Percentiles rank a stretch among this genome's conserved stretches.
Conservation (phyloP, 148 eudicot genomes). For the Spergularia marina region DNA sequence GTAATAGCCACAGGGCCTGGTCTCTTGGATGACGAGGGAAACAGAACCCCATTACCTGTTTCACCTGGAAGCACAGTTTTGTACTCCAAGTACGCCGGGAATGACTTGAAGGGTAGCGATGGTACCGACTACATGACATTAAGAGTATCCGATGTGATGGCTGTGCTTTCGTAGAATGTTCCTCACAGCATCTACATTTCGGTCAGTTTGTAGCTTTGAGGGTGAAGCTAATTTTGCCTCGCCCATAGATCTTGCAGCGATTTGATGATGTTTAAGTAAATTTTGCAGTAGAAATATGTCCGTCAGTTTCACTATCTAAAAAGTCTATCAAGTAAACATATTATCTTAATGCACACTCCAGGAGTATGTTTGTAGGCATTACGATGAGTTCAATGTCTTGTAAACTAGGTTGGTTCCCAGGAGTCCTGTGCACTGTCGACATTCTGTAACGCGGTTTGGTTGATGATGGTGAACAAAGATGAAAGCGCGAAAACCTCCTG, state of each 20-base stretch:
- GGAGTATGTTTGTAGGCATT: too few species aligned
- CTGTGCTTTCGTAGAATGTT: slow-evolving; percentile 61
- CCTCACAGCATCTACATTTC: not conserved
- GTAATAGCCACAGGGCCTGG: slow-evolving; percentile 85
- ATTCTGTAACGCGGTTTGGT: too few species aligned
- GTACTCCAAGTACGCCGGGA: slow-evolving; percentile 79
- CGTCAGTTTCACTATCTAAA: too few species aligned
- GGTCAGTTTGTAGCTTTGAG: slow-evolving; percentile 7
- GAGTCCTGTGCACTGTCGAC: too few species aligned
- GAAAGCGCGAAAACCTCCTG: too few species aligned
- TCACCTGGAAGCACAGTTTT: slow-evolving; percentile 65
- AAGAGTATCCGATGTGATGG: slow-evolving; percentile 74
- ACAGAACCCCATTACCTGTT: slow-evolving; percentile 53
- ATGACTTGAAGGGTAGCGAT: slow-evolving; percentile 70
- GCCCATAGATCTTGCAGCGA: slow-evolving; percentile 9
- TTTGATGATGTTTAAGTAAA: not conserved
- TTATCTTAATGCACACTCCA: too few species aligned
- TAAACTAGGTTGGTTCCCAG: too few species aligned
- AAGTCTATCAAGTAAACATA: too few species aligned
- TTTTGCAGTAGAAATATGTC: not conserved
- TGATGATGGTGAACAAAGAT: too few species aligned
- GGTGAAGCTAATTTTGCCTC: slow-evolving; percentile 11
- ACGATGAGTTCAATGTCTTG: too few species aligned
- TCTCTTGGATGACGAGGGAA: slow-evolving; percentile 67
- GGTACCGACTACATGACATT: slow-evolving; percentile 71